These are phyloP conservation scores for Rubia occidens DNA, from an alignment of 305 asterid species.

Conservation along the genomic window DNA sequence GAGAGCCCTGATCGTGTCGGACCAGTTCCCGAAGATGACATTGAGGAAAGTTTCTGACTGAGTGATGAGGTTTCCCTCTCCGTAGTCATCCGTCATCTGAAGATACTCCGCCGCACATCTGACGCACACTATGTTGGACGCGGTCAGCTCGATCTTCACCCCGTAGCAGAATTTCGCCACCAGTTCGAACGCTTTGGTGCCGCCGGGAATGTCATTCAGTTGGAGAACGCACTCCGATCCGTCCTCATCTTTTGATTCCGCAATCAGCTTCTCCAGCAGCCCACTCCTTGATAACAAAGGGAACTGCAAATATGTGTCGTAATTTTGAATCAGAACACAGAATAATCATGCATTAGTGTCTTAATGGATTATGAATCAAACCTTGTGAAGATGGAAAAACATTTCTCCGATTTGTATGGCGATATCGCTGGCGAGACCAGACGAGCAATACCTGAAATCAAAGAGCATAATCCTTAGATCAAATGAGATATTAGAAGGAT, in stretches of 20 bases:
- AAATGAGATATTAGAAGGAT: background rate
- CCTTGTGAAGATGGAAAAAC: slow-evolving; percentile 93
- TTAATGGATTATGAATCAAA: slow-evolving; percentile 1
- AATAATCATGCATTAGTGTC: background rate
- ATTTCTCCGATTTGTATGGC: slow-evolving; percentile 71
- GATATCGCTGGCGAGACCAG: slow-evolving; percentile 79
- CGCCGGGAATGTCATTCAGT: slow-evolving; percentile 66
- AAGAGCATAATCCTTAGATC: too few relatives aligned
- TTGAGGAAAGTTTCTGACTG: slow-evolving; percentile 54
- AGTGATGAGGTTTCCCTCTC: slow-evolving; percentile 60
- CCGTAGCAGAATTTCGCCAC: slow-evolving; percentile 37
- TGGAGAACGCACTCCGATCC: slow-evolving; percentile 36
- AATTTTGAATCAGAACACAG: background rate
- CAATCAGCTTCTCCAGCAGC: slow-evolving; percentile 55
- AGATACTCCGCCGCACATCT: slow-evolving; percentile 85
- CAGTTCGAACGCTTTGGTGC: slow-evolving; percentile 54
- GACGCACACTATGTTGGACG: slow-evolving; percentile 62
- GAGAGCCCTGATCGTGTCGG: slow-evolving; percentile 73
- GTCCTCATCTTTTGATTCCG: slow-evolving; percentile 29
- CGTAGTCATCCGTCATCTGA: slow-evolving; percentile 72
- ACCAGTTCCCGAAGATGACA: slow-evolving; percentile 62
- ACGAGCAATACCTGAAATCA: slow-evolving; percentile 49
- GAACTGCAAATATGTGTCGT: slow-evolving; percentile 35
- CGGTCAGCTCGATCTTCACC: slow-evolving; percentile 64
- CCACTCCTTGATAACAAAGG: slow-evolving; percentile 81